These are phyloP conservation scores for Sphaerosporella brunnea DNA, from an alignment of 495 filamentous ascomycete species.

Conservation along the genomic window DNA sequence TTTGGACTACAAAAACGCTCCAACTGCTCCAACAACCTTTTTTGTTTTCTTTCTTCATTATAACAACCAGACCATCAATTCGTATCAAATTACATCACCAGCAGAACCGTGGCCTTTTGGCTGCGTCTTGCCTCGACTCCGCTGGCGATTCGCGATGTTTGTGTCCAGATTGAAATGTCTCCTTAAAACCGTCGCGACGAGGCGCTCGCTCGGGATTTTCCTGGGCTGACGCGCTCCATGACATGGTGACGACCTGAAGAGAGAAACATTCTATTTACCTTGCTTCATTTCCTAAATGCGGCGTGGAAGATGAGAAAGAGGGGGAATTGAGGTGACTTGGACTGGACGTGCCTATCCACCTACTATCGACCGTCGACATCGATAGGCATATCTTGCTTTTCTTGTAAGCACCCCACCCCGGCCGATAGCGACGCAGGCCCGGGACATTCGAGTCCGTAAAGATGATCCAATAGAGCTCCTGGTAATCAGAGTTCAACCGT, in stretches of 20 bases:
- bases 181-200: constrained; percentile 99
- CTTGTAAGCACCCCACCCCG: too few species aligned
- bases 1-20: too few species aligned
- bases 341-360: too few species aligned
- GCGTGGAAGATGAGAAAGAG: too few species aligned
- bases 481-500: constrained; percentile 49
- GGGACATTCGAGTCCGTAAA: too few species aligned
- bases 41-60: constrained; percentile 30
- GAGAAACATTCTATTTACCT: constrained; percentile 54
- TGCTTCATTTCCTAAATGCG: too few species aligned
- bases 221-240: constrained; percentile 56
- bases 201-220: constrained; percentile 39
- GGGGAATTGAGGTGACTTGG: too few species aligned
- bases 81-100: constrained; percentile 64
- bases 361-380: too few species aligned
- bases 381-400: too few species aligned
- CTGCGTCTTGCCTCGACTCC: constrained; percentile 35
- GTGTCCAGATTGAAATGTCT: constrained; percentile 66
- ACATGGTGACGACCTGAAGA: constrained; percentile 96
- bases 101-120: constrained; percentile 32
- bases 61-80: constrained; percentile 61
- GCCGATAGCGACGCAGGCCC: too few species aligned
- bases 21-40: too few species aligned
- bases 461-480: constrained; percentile 53
- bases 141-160: constrained; percentile 73